Base-by-base conservation (phyloP, 108 stramenopile species). In the Cyclotella cryptica region DNA sequence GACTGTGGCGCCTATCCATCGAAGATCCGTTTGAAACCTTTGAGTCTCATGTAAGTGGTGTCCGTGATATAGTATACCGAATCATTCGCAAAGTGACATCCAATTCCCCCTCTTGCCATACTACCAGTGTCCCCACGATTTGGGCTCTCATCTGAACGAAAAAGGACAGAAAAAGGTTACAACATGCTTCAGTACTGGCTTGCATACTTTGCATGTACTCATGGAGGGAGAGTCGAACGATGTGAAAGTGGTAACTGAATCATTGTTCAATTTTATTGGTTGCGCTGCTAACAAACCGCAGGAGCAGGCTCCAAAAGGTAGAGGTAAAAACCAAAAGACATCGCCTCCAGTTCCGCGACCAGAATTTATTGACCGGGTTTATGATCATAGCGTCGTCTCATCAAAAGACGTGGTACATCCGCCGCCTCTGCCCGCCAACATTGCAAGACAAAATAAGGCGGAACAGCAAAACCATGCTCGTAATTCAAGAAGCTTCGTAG, bases 1-100 rank as follows among this genome's bases (percentile, higher is more conserved):
- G 68, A 45, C 57, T 80, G 29, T 85, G 89, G 87, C 75, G 86
- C 40, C 64, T 84, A 10, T 74, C 75, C 54, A 82, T 96, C n/a
- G 95, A 96, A 72, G 95, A 96, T 80, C 92, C 92, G 15, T 96
- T 96, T 73, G 95, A 96, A 74, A 93, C 95, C 4, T 89, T 77
- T 66, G 81, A 87, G 44, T 89, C 89, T 19, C 89, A 91, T 57
- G 84, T 57, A 57, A 57, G 55, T 24, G 3, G 24, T 12, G 22
- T 24, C n/a, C 1, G 24, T 26, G 12, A 22, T 24, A 12, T 24
- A 57, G 5, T 24, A 24, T 8, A 57, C 24, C 5, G 12, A 24
- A 22, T 57, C 24, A 19, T 3, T 1, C 55, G 24, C 55, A 57
- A 24, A 57, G 3, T 8, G 24, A 57, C 1, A 57, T 24, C 24